Base-by-base conservation (phyloP, 1,284 basidiomycete species). In the Ganoderma boninense region DNA sequence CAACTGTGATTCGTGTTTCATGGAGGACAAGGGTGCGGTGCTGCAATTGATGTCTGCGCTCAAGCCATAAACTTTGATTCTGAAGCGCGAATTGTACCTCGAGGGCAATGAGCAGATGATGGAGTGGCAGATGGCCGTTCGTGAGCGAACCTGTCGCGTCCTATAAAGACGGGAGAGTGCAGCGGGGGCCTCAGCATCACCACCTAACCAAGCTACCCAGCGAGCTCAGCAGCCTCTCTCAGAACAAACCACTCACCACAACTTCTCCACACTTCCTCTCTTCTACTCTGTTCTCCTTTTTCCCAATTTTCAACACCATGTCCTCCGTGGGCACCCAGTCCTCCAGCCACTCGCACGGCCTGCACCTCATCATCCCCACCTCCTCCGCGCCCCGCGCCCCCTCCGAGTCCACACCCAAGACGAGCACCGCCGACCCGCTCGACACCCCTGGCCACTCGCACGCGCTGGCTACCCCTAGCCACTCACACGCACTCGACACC, bases 281-380 rank as follows among this genome's bases (percentile, higher is more conserved):
- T 60, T 38, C 42, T 6, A 6, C 10, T 38, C 38, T 38, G 3
- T 38, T 38, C 38, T 38, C 38, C 38, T 38, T 7, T 38, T 4
- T 2, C 4, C 29, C 29, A 32, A 32, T 35, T 61, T 38, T 61
- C 35, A 59, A 42, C 16, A 26, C 20, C 44, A 64, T 64, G 44
- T 20, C 44, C 20, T 61, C 67, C 16, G 32, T 20, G 23, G 32
- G 43, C 46, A 57, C 57, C 44, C 20, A 32, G 23, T 38, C 46
- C 23, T 10, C 29, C 60, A 44, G 23, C n/a, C 68, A 66, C 60
- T 20, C 14, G 57, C 68, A 65, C 64, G 63, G 29, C 64, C 64
- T 69, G 44, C 68, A 66, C 60, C 10, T 69, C 68, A 46, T 66
- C 68, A 69, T 69, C 61, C 68, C 68, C 38, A 49, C 49, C 62